Evolutionary conservation across 331 rosid species (phyloP).

Genomic region (Dryas integrifolia): DNA sequence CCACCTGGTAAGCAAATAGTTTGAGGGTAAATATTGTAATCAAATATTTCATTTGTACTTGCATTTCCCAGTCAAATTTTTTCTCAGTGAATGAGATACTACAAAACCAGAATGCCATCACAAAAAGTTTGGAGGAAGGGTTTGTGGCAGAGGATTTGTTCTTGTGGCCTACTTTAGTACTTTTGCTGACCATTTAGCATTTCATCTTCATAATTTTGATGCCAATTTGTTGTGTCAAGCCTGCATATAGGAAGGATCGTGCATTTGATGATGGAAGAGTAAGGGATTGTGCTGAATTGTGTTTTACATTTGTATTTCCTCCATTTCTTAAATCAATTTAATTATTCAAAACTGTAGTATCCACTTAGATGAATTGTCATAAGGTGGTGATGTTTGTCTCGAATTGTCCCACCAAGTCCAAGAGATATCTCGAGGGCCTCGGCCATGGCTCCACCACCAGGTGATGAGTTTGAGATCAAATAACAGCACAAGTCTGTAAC

Average conservation of each 20-base stretch:
- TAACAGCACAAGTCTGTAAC: neutral
- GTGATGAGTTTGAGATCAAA: neutral
- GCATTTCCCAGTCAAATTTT: neutral
- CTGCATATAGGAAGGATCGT: no score
- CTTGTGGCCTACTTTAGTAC: neutral
- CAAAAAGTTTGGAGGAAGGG: neutral
- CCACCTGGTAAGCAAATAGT: neutral
- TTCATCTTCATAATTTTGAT: neutral
- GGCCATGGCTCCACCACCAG: no score
- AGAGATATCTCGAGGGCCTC: neutral
- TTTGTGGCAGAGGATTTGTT: neutral
- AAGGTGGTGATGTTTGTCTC: no score
- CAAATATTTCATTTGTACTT: neutral
- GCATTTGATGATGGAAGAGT: neutral
- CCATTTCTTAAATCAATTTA: no score
- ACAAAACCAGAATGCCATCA: neutral
- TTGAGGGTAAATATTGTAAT: neutral
- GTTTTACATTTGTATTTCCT: no score
- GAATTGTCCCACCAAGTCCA: conserved; percentile 8
- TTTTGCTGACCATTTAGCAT: neutral
- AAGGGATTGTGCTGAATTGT: no score
- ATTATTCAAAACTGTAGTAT: no score
- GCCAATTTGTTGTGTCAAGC: neutral
- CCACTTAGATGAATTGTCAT: no score
- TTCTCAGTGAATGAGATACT: neutral